Percentiles rank a stretch among this genome's conserved stretches.
phyloP scores from a whole-genome alignment of 768 basidiomycete genomes.

The Pisolithus albus region DNA sequence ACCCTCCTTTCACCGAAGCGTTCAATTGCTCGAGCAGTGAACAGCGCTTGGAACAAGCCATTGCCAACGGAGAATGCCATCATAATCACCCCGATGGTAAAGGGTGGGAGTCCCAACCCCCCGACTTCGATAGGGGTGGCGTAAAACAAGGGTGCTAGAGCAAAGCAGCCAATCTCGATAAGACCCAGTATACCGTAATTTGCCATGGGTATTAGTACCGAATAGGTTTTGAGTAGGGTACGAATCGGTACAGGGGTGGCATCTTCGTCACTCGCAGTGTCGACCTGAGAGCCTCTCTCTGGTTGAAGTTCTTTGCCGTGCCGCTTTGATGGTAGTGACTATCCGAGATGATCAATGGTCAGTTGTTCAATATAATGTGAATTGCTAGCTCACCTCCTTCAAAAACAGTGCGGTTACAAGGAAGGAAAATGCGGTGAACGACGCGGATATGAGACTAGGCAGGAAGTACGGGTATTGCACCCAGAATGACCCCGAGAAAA shows the following conservation, averaged over 20 bases:
- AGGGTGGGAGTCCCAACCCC: slow-evolving; percentile 36
- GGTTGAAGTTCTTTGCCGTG: background rate
- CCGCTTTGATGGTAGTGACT: slow-evolving; percentile 22
- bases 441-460: slow-evolving; percentile 22
- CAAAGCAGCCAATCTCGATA: slow-evolving; percentile 33
- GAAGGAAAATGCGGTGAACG: slow-evolving; percentile 8
- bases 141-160: slow-evolving; percentile 41
- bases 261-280: background rate
- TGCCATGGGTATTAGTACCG: slow-evolving; percentile 35
- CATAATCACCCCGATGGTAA: slow-evolving; percentile 34
- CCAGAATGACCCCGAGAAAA: slow-evolving; percentile 40
- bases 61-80: slow-evolving; percentile 30
- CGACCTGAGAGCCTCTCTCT: slow-evolving; percentile 3
- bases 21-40: slow-evolving; percentile 35
- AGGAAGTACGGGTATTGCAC: slow-evolving; percentile 31
- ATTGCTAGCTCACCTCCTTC: slow-evolving; percentile 21
- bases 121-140: slow-evolving; percentile 37
- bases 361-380: background rate
- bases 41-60: slow-evolving; percentile 35
- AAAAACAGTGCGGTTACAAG: slow-evolving; percentile 14
- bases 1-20: slow-evolving; percentile 19
- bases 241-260: slow-evolving; percentile 26
- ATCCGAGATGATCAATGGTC: background rate
- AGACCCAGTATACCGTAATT: slow-evolving; percentile 40
- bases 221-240: slow-evolving; percentile 17